Percentiles rank a stretch among this genome's conserved stretches.
Evolutionary conservation across 2,329 filamentous ascomycete species (phyloP).

Genomic region (Pseudogymnoascus sp.): DNA sequence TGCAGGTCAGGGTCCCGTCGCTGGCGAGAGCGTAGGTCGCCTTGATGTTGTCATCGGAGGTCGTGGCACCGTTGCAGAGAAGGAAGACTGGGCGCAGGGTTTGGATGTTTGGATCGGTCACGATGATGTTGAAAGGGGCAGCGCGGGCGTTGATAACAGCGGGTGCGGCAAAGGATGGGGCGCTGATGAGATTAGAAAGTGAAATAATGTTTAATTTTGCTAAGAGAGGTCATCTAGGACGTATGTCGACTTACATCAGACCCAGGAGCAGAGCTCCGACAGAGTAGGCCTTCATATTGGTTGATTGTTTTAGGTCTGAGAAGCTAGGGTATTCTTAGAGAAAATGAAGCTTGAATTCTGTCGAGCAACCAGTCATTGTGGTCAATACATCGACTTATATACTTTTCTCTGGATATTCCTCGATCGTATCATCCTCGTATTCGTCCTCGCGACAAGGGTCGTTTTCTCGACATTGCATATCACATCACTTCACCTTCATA

Average conservation of each 20-base stretch:
- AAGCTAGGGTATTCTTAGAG: background rate
- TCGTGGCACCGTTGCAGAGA: background rate
- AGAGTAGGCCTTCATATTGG: background rate
- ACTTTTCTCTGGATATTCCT: background rate
- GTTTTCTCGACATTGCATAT: background rate
- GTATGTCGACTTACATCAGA: background rate
- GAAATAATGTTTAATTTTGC: background rate
- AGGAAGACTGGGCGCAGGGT: background rate
- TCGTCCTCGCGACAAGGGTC: background rate
- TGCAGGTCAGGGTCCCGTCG: constrained; percentile 1
- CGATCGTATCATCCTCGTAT: background rate
- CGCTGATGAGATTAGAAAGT: background rate
- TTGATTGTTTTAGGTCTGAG: background rate
- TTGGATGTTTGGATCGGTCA: background rate
- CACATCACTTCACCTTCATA: constrained; percentile 1
- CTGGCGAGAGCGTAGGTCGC: background rate
- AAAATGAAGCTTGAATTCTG: background rate
- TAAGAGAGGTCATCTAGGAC: background rate
- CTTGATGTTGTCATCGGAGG: background rate
- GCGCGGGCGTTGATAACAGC: background rate
- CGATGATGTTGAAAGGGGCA: constrained; percentile 1
- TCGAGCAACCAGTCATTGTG: background rate
- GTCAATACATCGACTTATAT: background rate
- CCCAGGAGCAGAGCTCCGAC: background rate
- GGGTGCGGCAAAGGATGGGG: background rate